Conservation (phyloP, 192 early-diverging fungal genomes). For the Umbelopsis vinacea region DNA sequence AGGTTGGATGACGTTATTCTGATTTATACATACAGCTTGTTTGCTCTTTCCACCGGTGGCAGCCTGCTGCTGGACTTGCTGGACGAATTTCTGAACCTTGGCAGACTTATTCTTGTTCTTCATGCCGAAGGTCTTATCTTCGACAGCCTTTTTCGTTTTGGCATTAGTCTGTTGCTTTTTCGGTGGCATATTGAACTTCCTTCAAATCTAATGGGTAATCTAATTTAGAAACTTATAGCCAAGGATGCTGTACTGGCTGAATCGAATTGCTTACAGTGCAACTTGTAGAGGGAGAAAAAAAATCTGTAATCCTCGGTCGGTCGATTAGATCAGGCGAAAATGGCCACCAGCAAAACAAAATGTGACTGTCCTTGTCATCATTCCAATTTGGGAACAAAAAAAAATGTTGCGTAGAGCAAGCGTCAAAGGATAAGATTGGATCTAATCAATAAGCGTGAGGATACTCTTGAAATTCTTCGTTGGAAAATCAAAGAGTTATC, state of each 20-base stretch:
- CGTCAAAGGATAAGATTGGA: too few species aligned
- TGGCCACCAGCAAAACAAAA: constrained; percentile 15
- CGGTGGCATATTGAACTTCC: constrained; percentile 69
- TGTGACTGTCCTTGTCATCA: neutral
- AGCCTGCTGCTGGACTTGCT: constrained; percentile 89
- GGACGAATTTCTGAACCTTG: constrained; percentile 90
- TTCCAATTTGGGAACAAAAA: neutral
- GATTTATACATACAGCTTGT: neutral
- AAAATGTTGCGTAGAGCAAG: too few species aligned
- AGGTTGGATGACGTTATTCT: neutral
- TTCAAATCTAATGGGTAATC: neutral
- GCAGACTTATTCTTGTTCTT: constrained; percentile 98
- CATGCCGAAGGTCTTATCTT: constrained; percentile 98
- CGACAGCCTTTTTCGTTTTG: constrained; percentile 82
- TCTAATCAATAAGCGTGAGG: too few species aligned
- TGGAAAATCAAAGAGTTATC: too few species aligned
- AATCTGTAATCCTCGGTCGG: neutral
- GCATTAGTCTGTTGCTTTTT: constrained; percentile 68
- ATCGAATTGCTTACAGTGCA: neutral
- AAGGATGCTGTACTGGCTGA: neutral
- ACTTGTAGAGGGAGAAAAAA: neutral
- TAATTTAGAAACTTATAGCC: neutral
- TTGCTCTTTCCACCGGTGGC: constrained; percentile 35
- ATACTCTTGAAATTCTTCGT: too few species aligned
- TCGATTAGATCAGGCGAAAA: neutral